Evolutionary conservation across 2,329 filamentous ascomycete genomes (phyloP).

Genomic region (Fusarium redolens): DNA sequence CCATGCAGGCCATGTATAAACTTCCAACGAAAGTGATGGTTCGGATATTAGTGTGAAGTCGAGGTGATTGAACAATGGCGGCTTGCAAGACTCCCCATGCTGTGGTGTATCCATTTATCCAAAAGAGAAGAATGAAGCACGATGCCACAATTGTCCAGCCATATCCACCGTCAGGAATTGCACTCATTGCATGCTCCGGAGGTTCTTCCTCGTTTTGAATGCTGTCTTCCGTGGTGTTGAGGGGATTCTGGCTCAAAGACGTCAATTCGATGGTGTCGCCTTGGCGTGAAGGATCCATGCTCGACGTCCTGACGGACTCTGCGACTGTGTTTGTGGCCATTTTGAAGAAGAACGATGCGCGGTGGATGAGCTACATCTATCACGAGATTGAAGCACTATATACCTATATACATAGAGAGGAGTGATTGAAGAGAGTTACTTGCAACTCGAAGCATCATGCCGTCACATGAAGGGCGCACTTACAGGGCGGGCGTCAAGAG

Average conservation of each 20-base stretch:
- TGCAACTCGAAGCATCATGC: rapidly evolving
- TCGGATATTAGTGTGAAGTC: neutral
- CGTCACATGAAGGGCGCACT: neutral
- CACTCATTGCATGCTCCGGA: conserved; percentile 1
- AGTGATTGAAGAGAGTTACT: neutral
- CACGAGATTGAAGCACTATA: no score
- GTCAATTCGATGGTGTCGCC: neutral
- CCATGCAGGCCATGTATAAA: neutral
- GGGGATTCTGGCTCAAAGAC: neutral
- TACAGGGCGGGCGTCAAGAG: neutral
- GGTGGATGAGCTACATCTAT: neutral
- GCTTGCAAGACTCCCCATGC: conserved; percentile 14
- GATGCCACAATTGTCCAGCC: conserved; percentile 11
- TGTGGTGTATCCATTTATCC: neutral
- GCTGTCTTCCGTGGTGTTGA: neutral
- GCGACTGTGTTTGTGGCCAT: neutral
- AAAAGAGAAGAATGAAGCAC: neutral
- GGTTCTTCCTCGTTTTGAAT: neutral
- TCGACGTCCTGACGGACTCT: neutral
- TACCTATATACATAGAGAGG: neutral
- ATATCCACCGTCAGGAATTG: conserved; percentile 9
- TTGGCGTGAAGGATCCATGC: neutral
- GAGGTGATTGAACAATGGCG: neutral
- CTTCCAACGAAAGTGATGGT: conserved; percentile 10
- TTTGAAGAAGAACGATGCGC: neutral